Conservation (phyloP, 1,139 yeast genomes). For the Pichia sp. region DNA sequence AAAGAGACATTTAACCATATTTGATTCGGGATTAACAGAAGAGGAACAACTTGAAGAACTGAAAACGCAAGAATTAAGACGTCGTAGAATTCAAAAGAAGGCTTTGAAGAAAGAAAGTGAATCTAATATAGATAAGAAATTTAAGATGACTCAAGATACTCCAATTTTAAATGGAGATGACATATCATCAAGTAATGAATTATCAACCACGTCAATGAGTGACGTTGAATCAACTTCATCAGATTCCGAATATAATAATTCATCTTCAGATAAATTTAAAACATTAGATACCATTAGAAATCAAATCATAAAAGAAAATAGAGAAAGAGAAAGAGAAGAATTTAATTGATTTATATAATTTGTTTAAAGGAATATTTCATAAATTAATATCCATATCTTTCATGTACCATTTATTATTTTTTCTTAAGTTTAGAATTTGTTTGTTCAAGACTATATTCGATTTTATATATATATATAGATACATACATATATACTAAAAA, state of each 20-base stretch:
- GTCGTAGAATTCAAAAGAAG: slow-evolving; percentile 31
- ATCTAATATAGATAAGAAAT: slow-evolving; percentile 11
- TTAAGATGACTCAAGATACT: slow-evolving; percentile 22
- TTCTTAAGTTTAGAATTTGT: background rate
- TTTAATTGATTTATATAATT: no score
- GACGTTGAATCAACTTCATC: slow-evolving; percentile 22
- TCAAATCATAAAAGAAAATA: slow-evolving; percentile 26
- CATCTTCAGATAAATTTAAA: slow-evolving; percentile 1
- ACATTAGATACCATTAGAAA: slow-evolving; percentile 23
- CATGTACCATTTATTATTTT: background rate
- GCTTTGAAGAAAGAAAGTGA: slow-evolving; percentile 11
- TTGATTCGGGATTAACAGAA: slow-evolving; percentile 36
- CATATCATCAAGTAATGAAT: slow-evolving; percentile 23
- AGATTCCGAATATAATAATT: slow-evolving; percentile 19
- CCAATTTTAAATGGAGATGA: slow-evolving; percentile 29
- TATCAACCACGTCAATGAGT: slow-evolving; percentile 23
- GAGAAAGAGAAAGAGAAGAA: slow-evolving; percentile 17
- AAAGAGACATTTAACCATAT: slow-evolving; percentile 33
- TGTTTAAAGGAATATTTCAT: no score
- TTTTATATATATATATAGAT: no score
- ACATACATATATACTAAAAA: slow-evolving; percentile 31
- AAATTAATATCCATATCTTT: background rate
- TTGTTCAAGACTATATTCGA: background rate
- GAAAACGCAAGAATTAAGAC: slow-evolving; percentile 48
- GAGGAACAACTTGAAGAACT: slow-evolving; percentile 52